Evolutionary conservation across 164 flowering plant genomes (phyloP), one percentile per base, ranked within the genome.

Genomic region (Nymphaea colorata): DNA sequence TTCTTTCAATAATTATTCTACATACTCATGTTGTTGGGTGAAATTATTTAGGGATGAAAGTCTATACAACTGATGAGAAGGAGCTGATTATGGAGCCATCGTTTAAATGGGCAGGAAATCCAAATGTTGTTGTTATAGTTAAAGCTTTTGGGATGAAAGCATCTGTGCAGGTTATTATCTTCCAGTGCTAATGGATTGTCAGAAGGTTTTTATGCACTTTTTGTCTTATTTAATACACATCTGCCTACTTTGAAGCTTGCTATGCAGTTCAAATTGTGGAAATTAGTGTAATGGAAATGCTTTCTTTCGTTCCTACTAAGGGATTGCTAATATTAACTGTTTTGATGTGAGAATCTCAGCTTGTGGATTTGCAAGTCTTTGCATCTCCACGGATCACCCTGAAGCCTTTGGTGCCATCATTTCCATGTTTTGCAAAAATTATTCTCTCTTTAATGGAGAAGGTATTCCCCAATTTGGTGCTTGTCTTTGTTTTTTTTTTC

Each of bases 51-150:
- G 98, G 99, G 47, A 91, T 95, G 94, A 95, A 95, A 76, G 94
- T 90, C 63, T 92, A 88, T 64, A 45, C 69, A 10, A 95, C 99
- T 60, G 96, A 87, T 64, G 99, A 95, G 74, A 95, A 92, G 75
- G 99, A 95, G 81, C 64, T 95, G 81, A 95, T 95, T 12, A 86
- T 92, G 96, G 99, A 95, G 75, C 96, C 86, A 41, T 74, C 69
- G 55, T 6, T 95, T 51, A 95, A 88, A 81, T 95, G 98, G 98
- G 99, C 99, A 8, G 99, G 82, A 66, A 92, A 91, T 79, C 99
- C 99, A 62, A 88, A 95, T 72, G 77, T 92, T 65, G 72, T 70
- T 67, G 79, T 90, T 76, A 88, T 82, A 6, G 84, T 80, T 25
- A 90, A 85, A 75, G 96, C 99, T 68, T 95, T 85, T 78, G 98